A percentile compares a stretch with the other conserved stretches of the same genome.
These are phyloP conservation scores for Heterobasidion parviporum DNA, from an alignment of 1,284 basidiomycete species.

Conservation along the genomic window DNA sequence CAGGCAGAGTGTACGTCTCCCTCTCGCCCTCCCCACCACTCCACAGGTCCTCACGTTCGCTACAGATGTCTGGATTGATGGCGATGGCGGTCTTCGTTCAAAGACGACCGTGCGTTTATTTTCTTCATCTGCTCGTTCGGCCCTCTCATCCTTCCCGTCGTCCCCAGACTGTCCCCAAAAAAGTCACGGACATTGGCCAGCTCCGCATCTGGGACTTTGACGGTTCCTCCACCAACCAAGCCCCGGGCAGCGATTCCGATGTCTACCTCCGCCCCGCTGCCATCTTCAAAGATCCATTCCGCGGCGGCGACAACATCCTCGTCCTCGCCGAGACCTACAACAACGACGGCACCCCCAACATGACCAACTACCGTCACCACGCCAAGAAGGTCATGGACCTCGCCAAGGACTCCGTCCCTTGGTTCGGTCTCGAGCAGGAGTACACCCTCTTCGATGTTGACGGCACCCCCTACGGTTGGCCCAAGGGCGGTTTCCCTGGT, in stretches of 20 bases:
- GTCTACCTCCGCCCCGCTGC: constrained; percentile 96
- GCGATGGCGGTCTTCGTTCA: constrained; percentile 84
- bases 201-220: constrained; percentile 99
- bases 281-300: constrained; percentile 99
- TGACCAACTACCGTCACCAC: constrained; percentile 90
- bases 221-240: constrained; percentile 95
- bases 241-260: constrained; percentile 92
- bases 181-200: constrained; percentile 79
- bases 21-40: constrained; percentile 10
- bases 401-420: constrained; percentile 76
- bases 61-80: constrained; percentile 93
- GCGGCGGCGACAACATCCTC: constrained; percentile 95
- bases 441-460: constrained; percentile 97
- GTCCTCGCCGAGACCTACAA: constrained; percentile 98
- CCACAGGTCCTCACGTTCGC: constrained; percentile 3
- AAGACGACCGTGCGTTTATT: constrained; percentile 74
- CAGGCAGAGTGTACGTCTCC: constrained; percentile 81
- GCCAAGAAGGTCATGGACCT: constrained; percentile 91
- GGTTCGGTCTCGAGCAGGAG: constrained; percentile 99
- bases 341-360: constrained; percentile 98
- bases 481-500: constrained; percentile 98
- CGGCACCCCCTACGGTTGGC: constrained; percentile 92
- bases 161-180: constrained; percentile 68
- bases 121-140: constrained; percentile 2
- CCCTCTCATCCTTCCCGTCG: constrained; percentile 3